A percentile compares a stretch with the other conserved stretches of the same genome.
Evolutionary conservation across 768 basidiomycete genomes (phyloP).

Genomic region (Termitomyces sp.): DNA sequence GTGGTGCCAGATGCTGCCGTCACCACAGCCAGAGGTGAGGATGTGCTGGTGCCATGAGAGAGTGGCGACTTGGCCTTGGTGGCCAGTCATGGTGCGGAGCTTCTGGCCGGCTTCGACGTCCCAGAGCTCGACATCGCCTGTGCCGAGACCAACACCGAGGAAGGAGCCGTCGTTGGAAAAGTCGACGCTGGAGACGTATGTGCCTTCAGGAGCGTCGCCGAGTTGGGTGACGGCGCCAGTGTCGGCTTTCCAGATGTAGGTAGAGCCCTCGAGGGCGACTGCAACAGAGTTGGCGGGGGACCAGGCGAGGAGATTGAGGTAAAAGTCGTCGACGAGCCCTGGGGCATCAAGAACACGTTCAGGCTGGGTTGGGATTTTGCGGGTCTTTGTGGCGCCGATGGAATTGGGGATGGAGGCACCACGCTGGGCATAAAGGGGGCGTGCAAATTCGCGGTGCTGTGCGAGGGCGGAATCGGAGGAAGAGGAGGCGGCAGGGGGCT

Average conservation of each 20-base stretch:
- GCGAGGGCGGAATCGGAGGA: slow-evolving; percentile 74
- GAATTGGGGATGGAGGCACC: slow-evolving; percentile 63
- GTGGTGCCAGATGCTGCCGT: slow-evolving; percentile 96
- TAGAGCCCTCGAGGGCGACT: slow-evolving; percentile 82
- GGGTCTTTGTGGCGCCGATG: slow-evolving; percentile 62
- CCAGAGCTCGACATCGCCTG: slow-evolving; percentile 93
- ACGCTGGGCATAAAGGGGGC: slow-evolving; percentile 69
- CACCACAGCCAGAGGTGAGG: slow-evolving; percentile 84
- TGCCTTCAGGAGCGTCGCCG: slow-evolving; percentile 71
- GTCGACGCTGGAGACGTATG: slow-evolving; percentile 74
- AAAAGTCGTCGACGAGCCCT: slow-evolving; percentile 93
- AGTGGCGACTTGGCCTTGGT: slow-evolving; percentile 78
- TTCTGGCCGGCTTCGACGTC: slow-evolving; percentile 78
- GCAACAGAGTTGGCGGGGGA: slow-evolving; percentile 82
- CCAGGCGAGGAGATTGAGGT: slow-evolving; percentile 94
- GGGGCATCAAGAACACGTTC: slow-evolving; percentile 96
- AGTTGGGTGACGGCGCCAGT: slow-evolving; percentile 80
- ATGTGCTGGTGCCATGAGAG: slow-evolving; percentile 89
- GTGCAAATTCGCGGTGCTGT: slow-evolving; percentile 74
- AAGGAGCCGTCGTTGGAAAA: slow-evolving; percentile 81
- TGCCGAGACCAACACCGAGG: slow-evolving; percentile 77
- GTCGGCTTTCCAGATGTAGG: slow-evolving; percentile 94
- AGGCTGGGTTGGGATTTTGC: slow-evolving; percentile 83
- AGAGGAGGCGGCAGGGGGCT: slow-evolving; percentile 66
- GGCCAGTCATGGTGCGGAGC: slow-evolving; percentile 89